phyloP scores from a whole-genome alignment of 495 filamentous ascomycete genomes.

The Neurospora sp. region DNA sequence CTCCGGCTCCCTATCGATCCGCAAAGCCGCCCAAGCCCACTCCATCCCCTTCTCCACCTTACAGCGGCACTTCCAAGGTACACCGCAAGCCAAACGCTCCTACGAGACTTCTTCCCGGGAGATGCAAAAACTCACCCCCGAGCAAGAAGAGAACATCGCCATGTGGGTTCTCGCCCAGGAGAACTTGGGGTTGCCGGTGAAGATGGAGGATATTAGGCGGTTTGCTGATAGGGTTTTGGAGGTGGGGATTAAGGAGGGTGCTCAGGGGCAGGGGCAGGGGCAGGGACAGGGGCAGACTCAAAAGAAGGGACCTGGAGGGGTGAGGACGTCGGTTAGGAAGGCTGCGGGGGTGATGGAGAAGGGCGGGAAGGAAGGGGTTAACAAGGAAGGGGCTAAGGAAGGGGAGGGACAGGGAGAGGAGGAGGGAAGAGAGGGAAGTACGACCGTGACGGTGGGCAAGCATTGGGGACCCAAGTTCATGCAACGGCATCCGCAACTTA shows the following conservation, averaged over 20 bases:
- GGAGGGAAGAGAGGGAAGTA: neutral
- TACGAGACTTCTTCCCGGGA: neutral
- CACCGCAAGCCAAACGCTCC: neutral
- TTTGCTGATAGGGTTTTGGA: constrained; percentile 23
- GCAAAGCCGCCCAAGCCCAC: neutral
- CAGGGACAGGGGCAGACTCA: neutral
- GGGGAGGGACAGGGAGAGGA: neutral
- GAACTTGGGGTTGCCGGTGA: constrained; percentile 32
- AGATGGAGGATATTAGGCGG: constrained; percentile 24
- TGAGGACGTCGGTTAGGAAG: neutral
- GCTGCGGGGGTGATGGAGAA: neutral
- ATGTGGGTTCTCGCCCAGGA: constrained; percentile 30
- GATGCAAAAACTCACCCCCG: neutral
- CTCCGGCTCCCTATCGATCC: neutral
- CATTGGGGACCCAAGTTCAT: neutral
- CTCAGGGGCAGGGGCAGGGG: neutral
- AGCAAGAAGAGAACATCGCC: neutral
- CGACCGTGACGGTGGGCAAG: neutral
- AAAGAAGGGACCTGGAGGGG: neutral
- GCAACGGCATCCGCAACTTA: neutral
- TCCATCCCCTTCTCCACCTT: neutral
- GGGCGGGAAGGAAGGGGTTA: too few species aligned
- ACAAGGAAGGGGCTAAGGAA: too few species aligned
- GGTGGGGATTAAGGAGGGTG: neutral
- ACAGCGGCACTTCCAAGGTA: neutral